Percentiles rank a stretch among this genome's conserved stretches.
These are phyloP conservation scores for Cladosporium sp. DNA, from an alignment of 2,329 filamentous ascomycete species.

Conservation along the genomic window DNA sequence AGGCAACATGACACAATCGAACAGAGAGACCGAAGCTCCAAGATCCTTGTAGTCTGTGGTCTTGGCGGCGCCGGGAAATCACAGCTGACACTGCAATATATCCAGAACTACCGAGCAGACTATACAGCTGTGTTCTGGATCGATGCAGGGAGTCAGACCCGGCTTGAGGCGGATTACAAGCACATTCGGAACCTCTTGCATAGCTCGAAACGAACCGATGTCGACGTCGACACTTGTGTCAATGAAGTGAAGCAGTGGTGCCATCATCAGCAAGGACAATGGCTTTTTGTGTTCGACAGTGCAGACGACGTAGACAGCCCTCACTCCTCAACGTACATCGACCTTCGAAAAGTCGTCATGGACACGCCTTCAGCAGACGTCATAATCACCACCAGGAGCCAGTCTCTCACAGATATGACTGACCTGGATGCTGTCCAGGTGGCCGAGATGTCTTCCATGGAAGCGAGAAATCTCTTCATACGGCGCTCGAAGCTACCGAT, in stretches of 20 bases:
- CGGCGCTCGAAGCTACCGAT: not conserved
- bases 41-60: constrained; percentile 12
- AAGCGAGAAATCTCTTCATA: not conserved
- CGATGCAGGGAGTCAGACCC: constrained; percentile 13
- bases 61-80: constrained; percentile 25
- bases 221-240: not conserved
- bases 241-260: not conserved
- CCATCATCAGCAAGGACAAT: not conserved
- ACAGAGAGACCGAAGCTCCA: not conserved
- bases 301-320: not conserved
- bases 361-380: not conserved
- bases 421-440: not conserved
- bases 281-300: constrained; percentile 3
- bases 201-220: not conserved
- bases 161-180: not conserved
- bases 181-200: not conserved
- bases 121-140: constrained; percentile 25
- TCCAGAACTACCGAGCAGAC: constrained; percentile 15
- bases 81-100: constrained; percentile 21
- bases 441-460: not conserved
- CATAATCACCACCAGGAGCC: not conserved
- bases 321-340: not conserved
- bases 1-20: not conserved
- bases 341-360: not conserved
- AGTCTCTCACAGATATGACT: not conserved